Percentiles rank a stretch among this genome's conserved stretches.
These are phyloP conservation scores for Auricularia cornea DNA, from an alignment of 768 basidiomycete species.

Conservation along the genomic window DNA sequence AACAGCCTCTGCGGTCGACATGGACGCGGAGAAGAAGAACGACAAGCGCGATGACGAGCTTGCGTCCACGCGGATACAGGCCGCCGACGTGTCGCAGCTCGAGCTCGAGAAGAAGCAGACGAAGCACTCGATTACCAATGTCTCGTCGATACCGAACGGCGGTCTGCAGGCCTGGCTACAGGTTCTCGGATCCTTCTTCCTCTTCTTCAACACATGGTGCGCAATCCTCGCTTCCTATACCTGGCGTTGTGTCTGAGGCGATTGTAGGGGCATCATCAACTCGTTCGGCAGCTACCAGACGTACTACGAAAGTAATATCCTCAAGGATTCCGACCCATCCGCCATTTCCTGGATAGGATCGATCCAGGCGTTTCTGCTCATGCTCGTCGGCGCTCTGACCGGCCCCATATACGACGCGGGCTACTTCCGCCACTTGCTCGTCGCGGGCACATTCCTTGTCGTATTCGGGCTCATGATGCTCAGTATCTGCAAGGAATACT, in stretches of 20 bases:
- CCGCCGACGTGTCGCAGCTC: too few species aligned
- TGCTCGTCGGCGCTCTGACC: not conserved
- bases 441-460: slow-evolving; percentile 1
- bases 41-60: too few species aligned
- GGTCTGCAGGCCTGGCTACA: not conserved
- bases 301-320: not conserved
- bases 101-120: too few species aligned
- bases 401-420: slow-evolving; percentile 10
- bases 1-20: too few species aligned
- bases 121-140: too few species aligned
- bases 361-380: slow-evolving; percentile 7
- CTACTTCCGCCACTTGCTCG: slow-evolving; percentile 2
- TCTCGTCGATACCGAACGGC: not conserved
- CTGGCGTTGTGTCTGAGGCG: too few species aligned
- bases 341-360: slow-evolving; percentile 11
- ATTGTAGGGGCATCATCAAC: not conserved
- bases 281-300: not conserved
- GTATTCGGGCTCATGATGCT: slow-evolving; percentile 1
- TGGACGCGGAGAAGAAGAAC: too few species aligned
- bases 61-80: too few species aligned
- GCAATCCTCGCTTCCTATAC: too few species aligned
- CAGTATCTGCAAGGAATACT: not conserved
- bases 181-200: not conserved
- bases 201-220: not conserved
- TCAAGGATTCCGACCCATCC: not conserved